Base-by-base conservation (phyloP, 192 early-diverging fungal species). In the Mortierella hygrophila region DNA sequence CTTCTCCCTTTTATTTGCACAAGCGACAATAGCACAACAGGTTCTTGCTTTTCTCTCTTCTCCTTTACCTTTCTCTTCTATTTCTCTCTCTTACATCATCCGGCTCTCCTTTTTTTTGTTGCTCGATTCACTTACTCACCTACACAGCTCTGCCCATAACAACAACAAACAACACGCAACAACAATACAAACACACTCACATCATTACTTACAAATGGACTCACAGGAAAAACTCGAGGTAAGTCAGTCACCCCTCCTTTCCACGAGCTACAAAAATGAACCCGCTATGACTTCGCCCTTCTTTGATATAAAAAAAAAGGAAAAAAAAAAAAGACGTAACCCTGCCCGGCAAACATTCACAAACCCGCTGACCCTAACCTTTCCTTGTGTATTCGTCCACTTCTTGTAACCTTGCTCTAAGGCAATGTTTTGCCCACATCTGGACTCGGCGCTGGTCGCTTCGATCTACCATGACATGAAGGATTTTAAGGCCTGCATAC, bases 341-440 rank as follows among this genome's bases (percentile, higher is more conserved):
- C 29, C 26, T 8, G 41, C 15, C 11, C 3, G 9, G 18, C 4
- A 13, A 21, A 35, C 21, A 69, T 20, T 16, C 20, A n/a, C 70
- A 23, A 70, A 16, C 70, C 21, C 15, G 38, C 10, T 40, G 70
- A 71, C 41, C 41, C n/a, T 11, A 16, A 0, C 32, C n/a, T 21
- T 37, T 70, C 3, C 40, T 52, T 47, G 6, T 1, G 16, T 29
- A 13, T 73, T 60, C 29, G 29, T 29, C 60, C 38, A 20, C 40
- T 32, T 42, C 29, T 15, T 37, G 13, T 65, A 16, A 32, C 60
- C 13, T 13, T 46, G 44, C 44, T 46, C 29, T 35, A 35, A 86
- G 84, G 84, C 84, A 77, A 86, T 86, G 84, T 86, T 86, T 38
- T 86, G 84, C 68, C 84, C 84, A 54, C 75, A 79, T 52, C 68